Evolutionary conservation across 768 basidiomycete genomes (phyloP).

Genomic region (Lactarius trivialis): DNA sequence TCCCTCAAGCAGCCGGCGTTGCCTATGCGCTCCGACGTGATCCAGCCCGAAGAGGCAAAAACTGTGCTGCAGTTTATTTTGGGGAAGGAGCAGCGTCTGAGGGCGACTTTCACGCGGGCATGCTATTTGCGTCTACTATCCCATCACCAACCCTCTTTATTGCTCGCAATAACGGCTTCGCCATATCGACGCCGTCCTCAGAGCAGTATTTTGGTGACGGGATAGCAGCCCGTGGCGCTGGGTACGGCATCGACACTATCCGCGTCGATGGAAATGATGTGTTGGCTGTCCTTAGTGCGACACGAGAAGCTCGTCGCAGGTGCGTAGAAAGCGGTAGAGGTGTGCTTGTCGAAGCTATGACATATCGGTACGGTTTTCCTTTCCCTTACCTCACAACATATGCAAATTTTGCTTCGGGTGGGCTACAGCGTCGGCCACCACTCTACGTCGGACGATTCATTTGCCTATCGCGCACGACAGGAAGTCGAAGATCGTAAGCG

Average conservation of each 20-base stretch:
- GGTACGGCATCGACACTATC: slow-evolving; percentile 86
- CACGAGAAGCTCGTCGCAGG: slow-evolving; percentile 61
- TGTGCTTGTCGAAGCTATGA: slow-evolving; percentile 86
- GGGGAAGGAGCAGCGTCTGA: slow-evolving; percentile 94
- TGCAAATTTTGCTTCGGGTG: neutral
- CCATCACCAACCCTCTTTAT: slow-evolving; percentile 70
- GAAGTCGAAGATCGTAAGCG: slow-evolving; percentile 91
- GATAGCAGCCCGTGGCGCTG: slow-evolving; percentile 85
- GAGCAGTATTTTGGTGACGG: slow-evolving; percentile 93
- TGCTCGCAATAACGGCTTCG: slow-evolving; percentile 84
- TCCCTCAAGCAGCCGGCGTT: slow-evolving; percentile 91
- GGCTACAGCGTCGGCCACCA: slow-evolving; percentile 80
- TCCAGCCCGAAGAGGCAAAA: slow-evolving; percentile 55
- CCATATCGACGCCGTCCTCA: slow-evolving; percentile 84
- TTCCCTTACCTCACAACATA: neutral
- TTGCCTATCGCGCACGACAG: slow-evolving; percentile 81
- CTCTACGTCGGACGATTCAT: slow-evolving; percentile 93
- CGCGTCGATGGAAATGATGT: slow-evolving; percentile 93
- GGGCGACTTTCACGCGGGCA: slow-evolving; percentile 92
- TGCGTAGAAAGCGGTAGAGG: slow-evolving; percentile 76
- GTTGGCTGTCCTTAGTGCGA: slow-evolving; percentile 71
- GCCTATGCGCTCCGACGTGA: slow-evolving; percentile 83
- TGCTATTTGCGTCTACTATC: slow-evolving; percentile 72
- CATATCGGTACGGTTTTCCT: slow-evolving; percentile 54
- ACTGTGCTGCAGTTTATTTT: slow-evolving; percentile 84